Base-by-base conservation (phyloP, 1,139 yeast species). In the Nakaseomyces glabratus region DNA sequence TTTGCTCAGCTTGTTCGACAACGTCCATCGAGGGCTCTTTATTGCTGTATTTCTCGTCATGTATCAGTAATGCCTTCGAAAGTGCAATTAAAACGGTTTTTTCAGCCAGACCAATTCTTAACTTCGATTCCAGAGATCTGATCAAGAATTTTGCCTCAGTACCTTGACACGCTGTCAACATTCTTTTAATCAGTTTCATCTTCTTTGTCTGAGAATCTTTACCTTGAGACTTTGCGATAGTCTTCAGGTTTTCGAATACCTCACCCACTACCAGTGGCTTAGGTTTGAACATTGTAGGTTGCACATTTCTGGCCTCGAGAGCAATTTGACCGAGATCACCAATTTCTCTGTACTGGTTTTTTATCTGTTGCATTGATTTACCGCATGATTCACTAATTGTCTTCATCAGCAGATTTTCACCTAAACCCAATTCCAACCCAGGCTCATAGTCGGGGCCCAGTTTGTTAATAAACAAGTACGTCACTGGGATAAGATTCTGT, bases 301-400 rank as follows among this genome's bases (percentile, higher is more conserved):
- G 98, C 7, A 77, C 82, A 13, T 79, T 69, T 47, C 95, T 68
- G 0, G 95, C 82, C 41, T 75, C 74, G 44, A 78, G 75, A 0
- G 99, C 98, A 38, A 90, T 93, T 18, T 72, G 63, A 0, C 99
- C 99, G 44, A 90, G 67, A 60, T 90, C 99, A 21, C 99, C 99
- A 11, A 71, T 70, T 41, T 80, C 75, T 38, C 75, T 76, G 51
- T 79, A 84, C 40, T 85, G 93, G 24, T 68, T 65, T 55, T 76
- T 85, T 39, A 90, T 71, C 43, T 79, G 84, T 3, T 75, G 62
- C 2, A 74, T 49, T 0, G 86, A 69, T 40, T 95, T 68, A 1
- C 98, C 98, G 13, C 94, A 88, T 36, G 95, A 76, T 51, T 84
- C 95, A 30, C 88, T 76, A 29, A 90, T 75, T 0, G 98, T 93